phyloP scores from a whole-genome alignment of 2,329 filamentous ascomycete genomes.

The Microdochium bolleyi region DNA sequence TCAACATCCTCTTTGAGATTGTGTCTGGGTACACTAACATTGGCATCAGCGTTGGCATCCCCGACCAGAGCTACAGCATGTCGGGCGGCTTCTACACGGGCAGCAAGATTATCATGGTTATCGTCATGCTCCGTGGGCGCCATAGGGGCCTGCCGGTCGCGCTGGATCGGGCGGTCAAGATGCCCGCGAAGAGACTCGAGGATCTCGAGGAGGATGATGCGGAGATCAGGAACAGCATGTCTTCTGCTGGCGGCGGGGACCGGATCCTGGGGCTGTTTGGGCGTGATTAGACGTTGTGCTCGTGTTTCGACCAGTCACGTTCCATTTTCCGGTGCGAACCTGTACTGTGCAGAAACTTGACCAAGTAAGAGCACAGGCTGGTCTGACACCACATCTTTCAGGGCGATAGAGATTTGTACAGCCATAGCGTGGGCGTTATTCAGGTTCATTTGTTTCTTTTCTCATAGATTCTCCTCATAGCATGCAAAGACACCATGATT shows the following conservation, averaged over 20 bases:
- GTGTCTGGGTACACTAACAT: slow-evolving; percentile 53
- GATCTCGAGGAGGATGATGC: slow-evolving; percentile 25
- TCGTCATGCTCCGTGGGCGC: slow-evolving; percentile 48
- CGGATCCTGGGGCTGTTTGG: no score
- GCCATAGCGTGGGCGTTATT: no score
- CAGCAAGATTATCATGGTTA: slow-evolving; percentile 50
- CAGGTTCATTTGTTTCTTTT: no score
- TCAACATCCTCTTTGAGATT: slow-evolving; percentile 53
- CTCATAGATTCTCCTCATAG: no score
- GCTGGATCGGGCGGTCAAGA: slow-evolving; percentile 41
- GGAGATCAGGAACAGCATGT: slow-evolving; percentile 8
- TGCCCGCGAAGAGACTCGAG: slow-evolving; percentile 23
- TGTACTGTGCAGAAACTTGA: no score
- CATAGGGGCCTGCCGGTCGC: slow-evolving; percentile 50
- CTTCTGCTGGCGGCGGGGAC: no score
- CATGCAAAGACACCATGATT: no score
- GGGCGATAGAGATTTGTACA: no score
- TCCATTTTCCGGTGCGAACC: no score
- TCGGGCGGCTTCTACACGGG: slow-evolving; percentile 43
- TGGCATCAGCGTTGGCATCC: slow-evolving; percentile 50
- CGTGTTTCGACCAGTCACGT: not conserved
- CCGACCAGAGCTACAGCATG: slow-evolving; percentile 45
- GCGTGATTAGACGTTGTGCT: no score
- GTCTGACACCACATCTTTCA: no score
- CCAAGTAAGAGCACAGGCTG: no score